Evolutionary conservation across 83 land plant species (phyloP), one percentile per base, ranked within the genome.

Genomic region (Isoetes engelmannii): DNA sequence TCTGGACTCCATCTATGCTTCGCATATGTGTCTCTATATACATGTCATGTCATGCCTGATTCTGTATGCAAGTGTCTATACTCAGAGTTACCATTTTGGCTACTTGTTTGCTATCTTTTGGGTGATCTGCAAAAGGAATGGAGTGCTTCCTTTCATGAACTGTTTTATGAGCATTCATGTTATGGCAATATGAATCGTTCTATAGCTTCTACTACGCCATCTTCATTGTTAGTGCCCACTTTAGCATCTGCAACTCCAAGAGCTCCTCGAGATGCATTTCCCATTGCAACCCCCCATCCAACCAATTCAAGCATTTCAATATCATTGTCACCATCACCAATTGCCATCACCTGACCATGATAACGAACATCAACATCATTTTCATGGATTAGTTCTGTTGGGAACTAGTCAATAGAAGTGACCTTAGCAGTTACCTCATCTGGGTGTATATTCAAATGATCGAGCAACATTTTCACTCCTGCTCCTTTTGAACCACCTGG

Each of bases 261-360:
- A 15, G 96, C 73, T 59, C 79, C 75, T 59, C 81, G 86, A n/a
- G 87, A 65, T 7, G 92, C 96, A 74, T 93, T 93, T 9, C 74
- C 84, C 67, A 93, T 85, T 7, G 84, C 92, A 61, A 93, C 77
- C 3, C 98, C 96, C 57, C 90, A 80, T 55, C 88, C 79, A 75
- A 85, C 98, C 69, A 93, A 71, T 64, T 90, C 65, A 28, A 93
- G 85, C 98, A 93, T 93, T 67, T 93, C 98, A 7, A 93, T 72
- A 67, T 93, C 98, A 72, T 93, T 93, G 69, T 93, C 98, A 6
- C 98, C 98, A 81, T 93, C 98, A 4, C 98, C 98, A 60, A 93
- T 86, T 5, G 98, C 98, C 98, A 93, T 93, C 4, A 86, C 80
- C 97, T 92, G 4, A 13, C 18, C 4, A 62, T 37, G 15, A 51